A percentile compares a stretch with the other conserved stretches of the same genome.
These are phyloP conservation scores for Oemleria cerasiformis DNA, from an alignment of 306 rosid genomes.

Conservation along the genomic window DNA sequence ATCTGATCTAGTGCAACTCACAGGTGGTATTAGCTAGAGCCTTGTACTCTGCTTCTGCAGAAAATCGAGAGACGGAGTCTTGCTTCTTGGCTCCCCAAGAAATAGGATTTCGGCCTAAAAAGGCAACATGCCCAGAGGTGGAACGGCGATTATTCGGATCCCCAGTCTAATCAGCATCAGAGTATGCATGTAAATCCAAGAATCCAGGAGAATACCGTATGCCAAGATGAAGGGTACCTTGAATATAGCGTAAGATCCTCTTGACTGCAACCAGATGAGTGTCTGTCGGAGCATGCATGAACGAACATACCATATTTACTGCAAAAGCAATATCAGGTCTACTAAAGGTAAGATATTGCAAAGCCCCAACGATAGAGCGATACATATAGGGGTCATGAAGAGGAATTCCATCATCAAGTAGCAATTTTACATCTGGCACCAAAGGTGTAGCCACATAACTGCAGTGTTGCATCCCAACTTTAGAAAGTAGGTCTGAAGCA, in stretches of 20 bases:
- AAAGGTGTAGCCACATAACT: neutral
- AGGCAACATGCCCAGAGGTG: neutral
- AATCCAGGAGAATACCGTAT: neutral
- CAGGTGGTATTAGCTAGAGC: neutral
- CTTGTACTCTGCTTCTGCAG: neutral
- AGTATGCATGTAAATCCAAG: neutral
- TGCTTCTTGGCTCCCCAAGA: slow-evolving; percentile 5
- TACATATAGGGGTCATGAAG: neutral
- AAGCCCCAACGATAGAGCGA: neutral
- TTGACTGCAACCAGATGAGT: neutral
- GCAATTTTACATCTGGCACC: neutral
- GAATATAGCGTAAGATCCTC: neutral
- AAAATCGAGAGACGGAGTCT: neutral
- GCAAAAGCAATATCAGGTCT: neutral
- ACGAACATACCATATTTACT: neutral
- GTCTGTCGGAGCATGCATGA: neutral
- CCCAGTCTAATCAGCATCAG: neutral
- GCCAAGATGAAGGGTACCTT: neutral
- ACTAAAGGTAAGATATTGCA: neutral
- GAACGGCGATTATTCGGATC: neutral
- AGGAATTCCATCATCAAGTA: no score
- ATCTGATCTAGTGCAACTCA: no score
- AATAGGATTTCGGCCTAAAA: neutral
- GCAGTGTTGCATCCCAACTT: no score
- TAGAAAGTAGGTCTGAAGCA: no score